These are phyloP conservation scores for Murraya paniculata DNA, from an alignment of 345 rosid species.

Conservation along the genomic window DNA sequence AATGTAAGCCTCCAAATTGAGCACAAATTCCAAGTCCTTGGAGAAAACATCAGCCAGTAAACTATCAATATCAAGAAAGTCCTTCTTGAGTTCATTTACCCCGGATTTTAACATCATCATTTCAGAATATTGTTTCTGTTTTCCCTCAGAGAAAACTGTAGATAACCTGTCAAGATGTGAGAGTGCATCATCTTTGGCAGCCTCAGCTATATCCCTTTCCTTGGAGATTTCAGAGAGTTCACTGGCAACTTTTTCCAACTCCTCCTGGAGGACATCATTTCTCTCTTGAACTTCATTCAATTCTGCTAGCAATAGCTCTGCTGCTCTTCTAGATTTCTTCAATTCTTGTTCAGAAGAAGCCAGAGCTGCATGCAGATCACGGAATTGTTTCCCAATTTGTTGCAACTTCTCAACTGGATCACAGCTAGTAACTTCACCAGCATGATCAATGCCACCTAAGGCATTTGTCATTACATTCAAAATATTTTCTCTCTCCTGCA, in stretches of 20 bases:
- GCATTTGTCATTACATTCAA: constrained; percentile 42
- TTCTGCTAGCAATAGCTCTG: constrained; percentile 85
- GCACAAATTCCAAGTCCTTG: constrained; percentile 59
- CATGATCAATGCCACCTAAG: constrained; percentile 54
- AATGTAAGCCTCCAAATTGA: constrained; percentile 50
- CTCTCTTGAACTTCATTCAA: constrained; percentile 93
- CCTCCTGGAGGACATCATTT: constrained; percentile 83
- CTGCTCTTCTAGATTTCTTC: constrained; percentile 79
- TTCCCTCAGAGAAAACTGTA: constrained; percentile 42
- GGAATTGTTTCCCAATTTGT: constrained; percentile 43
- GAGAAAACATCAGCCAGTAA: constrained; percentile 47
- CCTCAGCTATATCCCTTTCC: constrained; percentile 54
- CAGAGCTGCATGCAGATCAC: constrained; percentile 51
- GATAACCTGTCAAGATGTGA: constrained; percentile 51
- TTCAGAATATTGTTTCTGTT: constrained; percentile 48
- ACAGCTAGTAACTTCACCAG: constrained; percentile 43
- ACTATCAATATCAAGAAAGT: constrained; percentile 40
- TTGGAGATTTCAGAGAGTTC: constrained; percentile 50
- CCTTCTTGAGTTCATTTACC: constrained; percentile 45
- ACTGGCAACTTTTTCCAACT: constrained; percentile 43
- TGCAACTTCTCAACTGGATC: constrained; percentile 70
- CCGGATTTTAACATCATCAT: constrained; percentile 41
- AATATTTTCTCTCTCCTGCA: constrained; percentile 61
- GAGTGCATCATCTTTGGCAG: constrained; percentile 61
- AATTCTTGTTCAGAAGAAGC: constrained; percentile 68